A percentile compares a stretch with the other conserved stretches of the same genome.
Evolutionary conservation across 305 asterid species (phyloP).

Genomic region (Rubia balearica): DNA sequence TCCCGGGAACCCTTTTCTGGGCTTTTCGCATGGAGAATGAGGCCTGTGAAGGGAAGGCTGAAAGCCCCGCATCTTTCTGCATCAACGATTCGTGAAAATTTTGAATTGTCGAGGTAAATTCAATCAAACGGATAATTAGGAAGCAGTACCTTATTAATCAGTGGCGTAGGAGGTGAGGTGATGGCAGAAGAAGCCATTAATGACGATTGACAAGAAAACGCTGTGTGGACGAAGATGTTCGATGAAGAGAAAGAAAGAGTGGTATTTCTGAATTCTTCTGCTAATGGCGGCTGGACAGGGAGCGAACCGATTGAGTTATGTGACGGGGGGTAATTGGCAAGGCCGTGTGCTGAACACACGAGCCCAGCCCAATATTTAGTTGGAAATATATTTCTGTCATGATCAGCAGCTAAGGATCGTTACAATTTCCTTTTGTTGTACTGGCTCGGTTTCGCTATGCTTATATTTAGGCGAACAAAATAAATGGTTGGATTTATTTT

Average conservation of each 20-base stretch:
- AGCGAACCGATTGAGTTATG: not conserved
- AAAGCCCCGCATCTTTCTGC: slow-evolving; percentile 54
- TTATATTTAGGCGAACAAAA: too few species aligned
- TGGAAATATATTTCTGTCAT: too few species aligned
- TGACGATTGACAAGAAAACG: not conserved
- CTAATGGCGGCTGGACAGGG: slow-evolving; percentile 1
- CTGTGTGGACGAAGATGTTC: not conserved
- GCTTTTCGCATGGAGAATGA: slow-evolving; percentile 30
- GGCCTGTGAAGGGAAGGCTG: slow-evolving; percentile 35
- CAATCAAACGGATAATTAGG: not conserved
- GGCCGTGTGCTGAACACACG: not conserved
- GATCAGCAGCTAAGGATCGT: too few species aligned
- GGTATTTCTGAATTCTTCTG: not conserved
- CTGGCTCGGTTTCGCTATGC: too few species aligned
- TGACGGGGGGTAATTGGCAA: not conserved
- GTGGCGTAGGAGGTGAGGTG: slow-evolving; percentile 33
- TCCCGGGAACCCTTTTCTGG: slow-evolving; percentile 42
- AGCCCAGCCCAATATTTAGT: not conserved
- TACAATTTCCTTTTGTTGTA: too few species aligned
- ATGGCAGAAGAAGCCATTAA: slow-evolving; percentile 47
- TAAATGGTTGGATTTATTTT: too few species aligned
- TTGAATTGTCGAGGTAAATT: not conserved
- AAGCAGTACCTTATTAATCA: slow-evolving; percentile 32
- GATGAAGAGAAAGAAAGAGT: not conserved
- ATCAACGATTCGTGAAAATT: slow-evolving; percentile 6